Base-by-base conservation (phyloP, 1,139 yeast genomes). In the Blastobotrys elegans region DNA sequence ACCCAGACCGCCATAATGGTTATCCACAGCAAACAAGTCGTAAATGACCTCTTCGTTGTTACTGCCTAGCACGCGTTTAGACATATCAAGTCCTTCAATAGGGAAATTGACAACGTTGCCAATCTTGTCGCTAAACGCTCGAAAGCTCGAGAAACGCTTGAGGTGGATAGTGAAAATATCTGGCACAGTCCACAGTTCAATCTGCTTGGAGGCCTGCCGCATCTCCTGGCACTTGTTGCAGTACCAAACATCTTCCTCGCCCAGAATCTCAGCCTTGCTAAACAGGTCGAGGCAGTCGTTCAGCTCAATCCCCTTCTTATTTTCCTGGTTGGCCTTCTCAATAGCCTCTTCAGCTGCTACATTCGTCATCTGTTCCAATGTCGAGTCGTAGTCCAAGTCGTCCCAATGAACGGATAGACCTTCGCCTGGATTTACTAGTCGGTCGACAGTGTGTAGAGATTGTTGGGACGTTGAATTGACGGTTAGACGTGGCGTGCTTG, bases 1-100 rank as follows among this genome's bases (percentile, higher is more conserved):
- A 1, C 97, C 97, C 29, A 92, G 72, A 0, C 97, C 97, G 48
- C 98, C 98, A 63, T 75, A 90, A 63, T 92, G 98, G 64, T 90
- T 90, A 63, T 90, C 97, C 22, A 92, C 97, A 0, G 95, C 97
- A 59, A 87, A 75, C 56, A 92, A 71, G 63, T 92, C 98, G 64
- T 92, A 92, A 0, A 87, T 64, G 17, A 58, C 49, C 30, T 70
- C 67, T 37, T 50, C 47, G 11, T 38, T 39, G 8, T 37, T 40
- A 16, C 36, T 43, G n/a, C 49, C 51, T 13, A 41, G 69, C 11
- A 85, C 74, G 56, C 80, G 78, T 20, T 75, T 71, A 2, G 78
- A 64, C 73, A 92, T 74, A 59, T 90, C 94, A 40, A 92, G 71
- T 0, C 87, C 92, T 53, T 79, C 83, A 37, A 89, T 82, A 1